A percentile compares a stretch with the other conserved stretches of the same genome.
These are phyloP conservation scores for Daldinia vernicosa DNA, from an alignment of 495 filamentous ascomycete genomes.

Conservation along the genomic window DNA sequence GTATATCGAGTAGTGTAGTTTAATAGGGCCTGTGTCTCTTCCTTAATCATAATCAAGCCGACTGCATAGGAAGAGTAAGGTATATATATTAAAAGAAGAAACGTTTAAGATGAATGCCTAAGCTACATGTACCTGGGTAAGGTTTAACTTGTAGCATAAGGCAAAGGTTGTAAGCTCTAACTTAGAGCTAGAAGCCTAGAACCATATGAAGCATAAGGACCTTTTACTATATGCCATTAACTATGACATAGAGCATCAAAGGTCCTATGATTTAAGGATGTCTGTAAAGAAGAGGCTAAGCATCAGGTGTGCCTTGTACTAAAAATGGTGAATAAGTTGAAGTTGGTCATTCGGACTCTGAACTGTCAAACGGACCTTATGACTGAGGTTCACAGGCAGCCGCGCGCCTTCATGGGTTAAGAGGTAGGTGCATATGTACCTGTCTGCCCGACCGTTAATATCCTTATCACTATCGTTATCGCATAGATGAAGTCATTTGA, in stretches of 20 bases:
- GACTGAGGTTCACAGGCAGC: constrained; percentile 28
- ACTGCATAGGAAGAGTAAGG: neutral
- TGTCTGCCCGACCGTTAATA: neutral
- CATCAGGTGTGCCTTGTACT: constrained; percentile 8
- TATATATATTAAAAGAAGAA: neutral
- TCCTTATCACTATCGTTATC: constrained; percentile 23
- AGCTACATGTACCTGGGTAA: neutral
- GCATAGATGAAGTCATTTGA: constrained; percentile 38
- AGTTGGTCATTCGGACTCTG: constrained; percentile 35
- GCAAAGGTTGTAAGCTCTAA: neutral
- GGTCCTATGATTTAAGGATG: constrained; percentile 15
- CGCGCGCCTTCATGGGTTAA: constrained; percentile 20
- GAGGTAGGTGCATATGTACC: too few species aligned
- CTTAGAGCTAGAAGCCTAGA: constrained; percentile 6
- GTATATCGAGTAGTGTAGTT: constrained; percentile 20
- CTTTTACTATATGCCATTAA: constrained; percentile 7
- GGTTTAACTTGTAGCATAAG: neutral
- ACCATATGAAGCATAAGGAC: neutral
- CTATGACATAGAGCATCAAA: constrained; percentile 14
- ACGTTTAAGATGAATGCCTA: neutral
- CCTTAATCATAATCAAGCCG: neutral
- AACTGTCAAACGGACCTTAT: constrained; percentile 27
- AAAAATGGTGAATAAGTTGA: constrained; percentile 9
- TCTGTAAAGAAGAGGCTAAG: neutral
- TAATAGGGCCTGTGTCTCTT: neutral